A percentile compares a stretch with the other conserved stretches of the same genome.
Conservation (phyloP, 2,329 filamentous ascomycete genomes). For the Xylaria sp. region DNA sequence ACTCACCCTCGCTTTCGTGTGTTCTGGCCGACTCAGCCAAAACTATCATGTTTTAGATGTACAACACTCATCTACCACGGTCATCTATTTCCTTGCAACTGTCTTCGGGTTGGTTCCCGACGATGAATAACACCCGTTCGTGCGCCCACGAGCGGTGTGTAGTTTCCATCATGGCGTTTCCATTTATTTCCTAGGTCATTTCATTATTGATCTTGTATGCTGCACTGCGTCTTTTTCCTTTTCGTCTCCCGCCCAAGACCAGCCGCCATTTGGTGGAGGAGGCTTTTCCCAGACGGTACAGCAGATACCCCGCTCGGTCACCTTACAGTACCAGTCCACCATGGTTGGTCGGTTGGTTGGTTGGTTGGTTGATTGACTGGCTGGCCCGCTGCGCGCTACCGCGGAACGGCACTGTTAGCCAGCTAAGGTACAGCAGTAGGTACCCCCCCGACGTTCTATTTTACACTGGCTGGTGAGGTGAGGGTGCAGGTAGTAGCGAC, state of each 20-base stretch:
- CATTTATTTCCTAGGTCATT: not conserved
- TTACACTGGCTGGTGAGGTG: constrained; percentile 4
- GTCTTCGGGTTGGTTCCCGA: constrained; percentile 1
- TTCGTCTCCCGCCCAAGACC: constrained; percentile 19
- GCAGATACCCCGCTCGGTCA: constrained; percentile 28
- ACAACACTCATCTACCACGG: constrained; percentile 17
- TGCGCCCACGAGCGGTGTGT: not conserved
- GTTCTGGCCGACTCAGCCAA: constrained; percentile 33
- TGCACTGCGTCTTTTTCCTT: constrained; percentile 9
- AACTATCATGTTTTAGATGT: constrained; percentile 31
- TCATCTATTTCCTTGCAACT: constrained; percentile 2
- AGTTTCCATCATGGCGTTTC: not conserved
- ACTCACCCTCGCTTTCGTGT: constrained; percentile 24
- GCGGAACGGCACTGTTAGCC: constrained; percentile 25
- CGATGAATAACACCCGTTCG: not conserved
- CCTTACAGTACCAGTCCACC: constrained; percentile 21
- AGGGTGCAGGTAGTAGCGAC: constrained; percentile 18
- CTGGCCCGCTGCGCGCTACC: constrained; percentile 33
- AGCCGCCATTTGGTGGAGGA: constrained; percentile 29
- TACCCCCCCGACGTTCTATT: not conserved
- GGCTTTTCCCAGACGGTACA: constrained; percentile 27
- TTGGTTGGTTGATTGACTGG: constrained; percentile 18
- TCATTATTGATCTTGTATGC: constrained; percentile 8
- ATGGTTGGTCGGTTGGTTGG: constrained; percentile 28
- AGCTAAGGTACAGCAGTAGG: constrained; percentile 17